phyloP scores from a whole-genome alignment of 768 basidiomycete species.

The Kwoniella newhampshirensis region DNA sequence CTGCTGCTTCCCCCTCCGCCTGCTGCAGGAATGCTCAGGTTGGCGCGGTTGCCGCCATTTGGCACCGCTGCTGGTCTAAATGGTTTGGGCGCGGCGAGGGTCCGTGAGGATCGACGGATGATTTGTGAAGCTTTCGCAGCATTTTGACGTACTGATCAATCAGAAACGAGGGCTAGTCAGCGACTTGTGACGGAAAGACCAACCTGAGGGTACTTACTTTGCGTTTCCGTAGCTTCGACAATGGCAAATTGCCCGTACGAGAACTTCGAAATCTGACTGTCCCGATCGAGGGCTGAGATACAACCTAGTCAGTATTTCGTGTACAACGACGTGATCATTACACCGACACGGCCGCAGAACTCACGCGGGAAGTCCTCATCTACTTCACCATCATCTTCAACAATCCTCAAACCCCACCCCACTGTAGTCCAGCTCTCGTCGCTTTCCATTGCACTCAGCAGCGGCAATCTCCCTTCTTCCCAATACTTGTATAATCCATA shows the following conservation, averaged over 20 bases:
- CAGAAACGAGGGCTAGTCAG: neutral
- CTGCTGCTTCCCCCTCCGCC: neutral
- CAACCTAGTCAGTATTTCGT: conserved; percentile 11
- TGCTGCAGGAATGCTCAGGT: neutral
- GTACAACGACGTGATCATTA: neutral
- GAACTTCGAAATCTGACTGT: conserved; percentile 80
- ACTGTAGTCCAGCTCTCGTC: conserved; percentile 66
- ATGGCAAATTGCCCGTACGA: conserved; percentile 87
- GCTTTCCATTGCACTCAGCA: conserved; percentile 25
- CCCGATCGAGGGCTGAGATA: conserved; percentile 76
- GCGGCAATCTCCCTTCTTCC: conserved; percentile 69
- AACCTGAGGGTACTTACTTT: conserved; percentile 47
- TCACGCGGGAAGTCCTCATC: conserved; percentile 97
- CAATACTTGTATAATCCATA: conserved; percentile 89
- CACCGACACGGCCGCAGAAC: conserved; percentile 44
- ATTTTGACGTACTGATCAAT: conserved; percentile 69
- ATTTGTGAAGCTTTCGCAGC: conserved; percentile 67
- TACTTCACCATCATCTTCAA: conserved; percentile 95
- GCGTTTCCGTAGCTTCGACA: conserved; percentile 65
- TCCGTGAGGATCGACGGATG: conserved; percentile 73
- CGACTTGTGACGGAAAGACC: neutral
- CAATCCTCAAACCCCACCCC: conserved; percentile 90
- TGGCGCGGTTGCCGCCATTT: conserved; percentile 6
- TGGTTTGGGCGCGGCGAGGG: conserved; percentile 62
- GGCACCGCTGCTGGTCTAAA: conserved; percentile 10